Evolutionary conservation across 2,329 filamentous ascomycete species (phyloP), one percentile per base, ranked within the genome.

Genomic region (Ceratocystis variospora): DNA sequence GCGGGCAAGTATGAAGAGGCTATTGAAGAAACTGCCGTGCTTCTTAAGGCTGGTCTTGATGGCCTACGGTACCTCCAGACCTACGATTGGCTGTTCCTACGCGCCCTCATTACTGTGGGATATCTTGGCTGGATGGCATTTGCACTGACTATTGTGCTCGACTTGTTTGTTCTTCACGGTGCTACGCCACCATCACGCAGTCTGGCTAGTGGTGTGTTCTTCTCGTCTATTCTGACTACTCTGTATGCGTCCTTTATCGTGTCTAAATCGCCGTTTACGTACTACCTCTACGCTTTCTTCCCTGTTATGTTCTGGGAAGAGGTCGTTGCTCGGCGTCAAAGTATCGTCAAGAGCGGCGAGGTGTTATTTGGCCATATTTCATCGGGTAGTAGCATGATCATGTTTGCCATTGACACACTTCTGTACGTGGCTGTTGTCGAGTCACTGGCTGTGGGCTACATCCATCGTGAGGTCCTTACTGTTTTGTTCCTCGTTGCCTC

Each of bases 221-320:
- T 96, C 73, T 87, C 87, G 0, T 90, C 92, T 0, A 73, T 88
- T 3, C 80, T 96, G n/a, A 81, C 88, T 28, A 80, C 79, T 1
- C 76, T 97, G 12, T 96, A 88, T 72, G 87, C 90, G 5, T 85
- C 90, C 0, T 88, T 99, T 66, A 78, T 88, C 67, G 79, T 90
- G 67, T 93, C 95, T 59, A 83, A 85, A 57, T 96, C 92, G 1
- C 88, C 93, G 0, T 74, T 80, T 67, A 87, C 89, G 1, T 99
- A 99, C 75, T 99, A 97, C 72, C 83, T 85, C 1, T 99, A 99
- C 74, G 89, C 87, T 0, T 83, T 95, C 71, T 99, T 99, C 75
- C 94, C 94, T 0, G 86, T 96, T 1, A 83, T 90, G 67, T 97
- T 99, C 77, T 99, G 94, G 94, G 93, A 96, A 75, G 92, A 96